Percentiles rank a stretch among this genome's conserved stretches.
These are phyloP conservation scores for Fraxinus ornus DNA, from an alignment of 305 asterid species.

Conservation along the genomic window DNA sequence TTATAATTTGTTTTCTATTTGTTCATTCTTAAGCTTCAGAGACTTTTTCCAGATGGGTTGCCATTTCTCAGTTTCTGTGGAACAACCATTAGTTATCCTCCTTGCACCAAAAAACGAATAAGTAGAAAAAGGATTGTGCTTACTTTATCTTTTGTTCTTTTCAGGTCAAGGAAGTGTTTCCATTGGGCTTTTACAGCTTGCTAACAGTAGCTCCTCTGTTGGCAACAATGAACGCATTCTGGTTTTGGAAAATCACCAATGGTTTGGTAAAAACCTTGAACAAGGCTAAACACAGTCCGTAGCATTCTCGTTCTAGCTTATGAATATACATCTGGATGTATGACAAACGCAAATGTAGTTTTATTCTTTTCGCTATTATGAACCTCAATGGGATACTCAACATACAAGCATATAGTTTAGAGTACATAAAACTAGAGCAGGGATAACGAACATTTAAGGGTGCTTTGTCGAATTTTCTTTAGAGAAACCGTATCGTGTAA, in stretches of 20 bases:
- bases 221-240: constrained; percentile 58
- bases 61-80: not conserved
- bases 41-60: not conserved
- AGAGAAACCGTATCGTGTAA: not conserved
- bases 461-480: not conserved
- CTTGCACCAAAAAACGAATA: not conserved
- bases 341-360: not conserved
- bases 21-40: not conserved
- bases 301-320: not conserved
- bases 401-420: not conserved
- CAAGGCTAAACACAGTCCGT: constrained; percentile 53
- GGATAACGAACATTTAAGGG: not conserved
- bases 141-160: constrained; percentile 7
- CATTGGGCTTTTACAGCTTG: constrained; percentile 74
- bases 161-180: constrained; percentile 62
- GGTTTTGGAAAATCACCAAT: constrained; percentile 80
- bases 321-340: not conserved
- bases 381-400: not conserved
- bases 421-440: not conserved
- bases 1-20: not conserved
- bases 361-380: not conserved
- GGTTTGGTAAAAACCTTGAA: constrained; percentile 75
- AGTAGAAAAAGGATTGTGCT: not conserved
- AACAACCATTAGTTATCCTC: not conserved
- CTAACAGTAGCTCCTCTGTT: constrained; percentile 56